These are phyloP conservation scores for Fusarium sp. DNA, from an alignment of 2,329 filamentous ascomycete genomes.

Conservation along the genomic window DNA sequence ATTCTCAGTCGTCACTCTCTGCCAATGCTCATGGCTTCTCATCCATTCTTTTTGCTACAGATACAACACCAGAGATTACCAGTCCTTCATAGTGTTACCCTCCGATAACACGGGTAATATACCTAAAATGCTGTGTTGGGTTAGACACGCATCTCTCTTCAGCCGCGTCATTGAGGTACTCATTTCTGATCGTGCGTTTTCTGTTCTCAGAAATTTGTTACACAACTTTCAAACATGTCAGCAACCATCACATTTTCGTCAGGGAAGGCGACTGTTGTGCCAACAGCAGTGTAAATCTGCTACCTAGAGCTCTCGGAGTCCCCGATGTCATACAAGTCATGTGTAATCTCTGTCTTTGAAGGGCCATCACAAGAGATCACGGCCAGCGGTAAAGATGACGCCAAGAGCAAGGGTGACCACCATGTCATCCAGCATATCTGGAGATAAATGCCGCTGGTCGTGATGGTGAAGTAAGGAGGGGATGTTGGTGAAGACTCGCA, in stretches of 20 bases:
- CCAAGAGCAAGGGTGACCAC: slow-evolving; percentile 9
- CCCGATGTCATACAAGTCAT: slow-evolving; percentile 5
- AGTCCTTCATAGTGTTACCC: too few relatives aligned
- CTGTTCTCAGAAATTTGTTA: neutral
- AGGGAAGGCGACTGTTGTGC: neutral
- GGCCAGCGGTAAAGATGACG: slow-evolving; percentile 4
- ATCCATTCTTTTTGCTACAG: too few relatives aligned
- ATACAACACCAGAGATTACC: too few relatives aligned
- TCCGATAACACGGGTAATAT: too few relatives aligned
- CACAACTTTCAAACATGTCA: slow-evolving; percentile 4
- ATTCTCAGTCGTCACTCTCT: too few relatives aligned
- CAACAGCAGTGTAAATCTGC: slow-evolving; percentile 3
- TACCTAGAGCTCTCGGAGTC: slow-evolving; percentile 3
- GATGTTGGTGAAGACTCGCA: neutral
- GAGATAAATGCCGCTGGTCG: slow-evolving; percentile 11
- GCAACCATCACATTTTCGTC: slow-evolving; percentile 1
- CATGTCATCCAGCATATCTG: slow-evolving; percentile 18
- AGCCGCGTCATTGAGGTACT: too few relatives aligned
- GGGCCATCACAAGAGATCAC: neutral
- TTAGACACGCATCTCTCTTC: too few relatives aligned
- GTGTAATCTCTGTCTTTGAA: neutral
- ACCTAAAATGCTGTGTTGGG: too few relatives aligned
- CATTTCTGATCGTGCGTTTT: too few relatives aligned
- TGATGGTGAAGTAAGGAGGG: neutral
- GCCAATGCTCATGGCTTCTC: too few relatives aligned